Evolutionary conservation across 2,329 filamentous ascomycete genomes (phyloP).

Genomic region (Fusarium nisikadoi): DNA sequence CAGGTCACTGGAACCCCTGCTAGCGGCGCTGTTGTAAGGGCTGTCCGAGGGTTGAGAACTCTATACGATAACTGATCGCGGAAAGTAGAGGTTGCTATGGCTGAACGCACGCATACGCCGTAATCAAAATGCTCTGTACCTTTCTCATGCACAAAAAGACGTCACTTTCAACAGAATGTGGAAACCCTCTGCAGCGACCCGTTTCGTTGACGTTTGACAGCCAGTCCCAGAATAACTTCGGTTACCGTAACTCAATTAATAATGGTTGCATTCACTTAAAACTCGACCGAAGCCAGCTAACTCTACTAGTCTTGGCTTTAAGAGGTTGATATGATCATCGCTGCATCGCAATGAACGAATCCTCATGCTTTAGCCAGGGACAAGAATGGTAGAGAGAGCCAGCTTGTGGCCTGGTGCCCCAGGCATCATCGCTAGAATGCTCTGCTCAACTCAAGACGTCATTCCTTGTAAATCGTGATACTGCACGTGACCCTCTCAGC

Average conservation of each 20-base stretch:
- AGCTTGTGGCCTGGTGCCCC: slow-evolving; percentile 5
- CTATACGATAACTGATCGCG: slow-evolving; percentile 18
- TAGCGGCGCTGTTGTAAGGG: slow-evolving; percentile 23
- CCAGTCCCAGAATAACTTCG: slow-evolving; percentile 13
- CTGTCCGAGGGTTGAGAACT: slow-evolving; percentile 5
- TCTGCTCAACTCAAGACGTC: slow-evolving; percentile 24
- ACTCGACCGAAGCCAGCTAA: neutral
- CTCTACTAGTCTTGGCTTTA: slow-evolving; percentile 16
- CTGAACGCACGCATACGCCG: slow-evolving; percentile 13
- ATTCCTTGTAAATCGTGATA: slow-evolving; percentile 10
- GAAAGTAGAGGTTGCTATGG: slow-evolving; percentile 6
- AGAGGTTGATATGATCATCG: slow-evolving; percentile 21
- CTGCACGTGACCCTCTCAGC: slow-evolving; percentile 34
- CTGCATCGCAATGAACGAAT: slow-evolving; percentile 34
- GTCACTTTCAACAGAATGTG: slow-evolving; percentile 23
- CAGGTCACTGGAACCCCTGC: slow-evolving; percentile 29
- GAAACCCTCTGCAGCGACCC: slow-evolving; percentile 32
- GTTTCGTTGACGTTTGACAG: slow-evolving; percentile 31
- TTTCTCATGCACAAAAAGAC: slow-evolving; percentile 20
- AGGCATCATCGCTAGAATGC: neutral
- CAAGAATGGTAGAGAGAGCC: neutral
- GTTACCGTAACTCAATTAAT: slow-evolving; percentile 16
- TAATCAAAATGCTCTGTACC: neutral
- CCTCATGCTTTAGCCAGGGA: slow-evolving; percentile 17
- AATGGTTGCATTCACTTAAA: slow-evolving; percentile 25